These are phyloP conservation scores for Solanum medicagineum DNA, from an alignment of 257 asterid genomes.

Conservation along the genomic window DNA sequence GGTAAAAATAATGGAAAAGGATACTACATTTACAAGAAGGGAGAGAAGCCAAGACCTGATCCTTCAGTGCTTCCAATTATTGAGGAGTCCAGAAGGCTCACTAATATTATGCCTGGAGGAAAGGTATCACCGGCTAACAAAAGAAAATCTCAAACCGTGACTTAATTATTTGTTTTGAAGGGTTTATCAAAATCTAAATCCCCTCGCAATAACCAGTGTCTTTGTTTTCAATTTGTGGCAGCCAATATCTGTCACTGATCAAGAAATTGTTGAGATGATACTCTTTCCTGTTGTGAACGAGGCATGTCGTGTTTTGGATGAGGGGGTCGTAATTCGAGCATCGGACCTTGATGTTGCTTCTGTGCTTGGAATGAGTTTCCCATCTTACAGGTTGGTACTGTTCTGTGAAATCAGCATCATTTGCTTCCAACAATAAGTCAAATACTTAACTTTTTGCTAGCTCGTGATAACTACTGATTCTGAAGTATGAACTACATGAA, in stretches of 20 bases:
- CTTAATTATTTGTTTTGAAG: not conserved
- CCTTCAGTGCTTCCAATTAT: conserved; percentile 64
- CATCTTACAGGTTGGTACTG: conserved; percentile 70
- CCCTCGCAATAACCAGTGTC: not conserved
- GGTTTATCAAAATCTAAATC: not conserved
- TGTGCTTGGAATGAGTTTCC: conserved; percentile 96
- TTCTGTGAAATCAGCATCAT: not conserved
- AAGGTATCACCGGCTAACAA: conserved; percentile 36
- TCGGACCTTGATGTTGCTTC: conserved; percentile 93
- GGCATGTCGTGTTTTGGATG: conserved; percentile 88
- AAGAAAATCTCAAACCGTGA: not conserved
- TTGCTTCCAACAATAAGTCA: not conserved
- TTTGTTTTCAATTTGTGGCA: conserved; percentile 21
- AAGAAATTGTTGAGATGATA: conserved; percentile 84
- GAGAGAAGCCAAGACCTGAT: conserved; percentile 91
- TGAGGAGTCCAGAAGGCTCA: conserved; percentile 74
- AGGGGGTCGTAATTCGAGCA: conserved; percentile 76
- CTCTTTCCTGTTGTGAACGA: conserved; percentile 93
- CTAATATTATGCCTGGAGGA: conserved; percentile 86
- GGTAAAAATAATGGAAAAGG: conserved; percentile 96
- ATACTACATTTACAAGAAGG: conserved; percentile 72
- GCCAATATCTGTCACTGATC: conserved; percentile 78
- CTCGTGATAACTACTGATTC: not conserved
- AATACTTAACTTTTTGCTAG: not conserved
- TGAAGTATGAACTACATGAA: not conserved